Percentiles rank a stretch among this genome's conserved stretches.
These are phyloP conservation scores for Aspergillus nidulans DNA, from an alignment of 495 filamentous ascomycete species.

Conservation along the genomic window DNA sequence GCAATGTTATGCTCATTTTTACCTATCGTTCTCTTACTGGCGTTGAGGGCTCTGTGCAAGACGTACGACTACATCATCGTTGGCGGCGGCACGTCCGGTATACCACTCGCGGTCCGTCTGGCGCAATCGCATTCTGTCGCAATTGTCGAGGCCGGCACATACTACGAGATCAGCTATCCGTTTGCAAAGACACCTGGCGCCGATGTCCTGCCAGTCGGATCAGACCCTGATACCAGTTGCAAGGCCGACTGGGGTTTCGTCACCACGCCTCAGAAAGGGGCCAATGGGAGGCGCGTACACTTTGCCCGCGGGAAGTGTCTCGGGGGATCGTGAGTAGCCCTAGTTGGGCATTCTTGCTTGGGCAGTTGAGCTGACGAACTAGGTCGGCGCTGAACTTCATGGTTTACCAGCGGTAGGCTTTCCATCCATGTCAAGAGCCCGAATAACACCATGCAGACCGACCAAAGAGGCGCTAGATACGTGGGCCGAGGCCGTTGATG, in stretches of 20 bases:
- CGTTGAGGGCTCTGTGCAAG: neutral
- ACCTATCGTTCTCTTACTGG: neutral
- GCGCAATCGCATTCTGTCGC: slow-evolving; percentile 36
- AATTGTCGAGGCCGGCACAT: slow-evolving; percentile 56
- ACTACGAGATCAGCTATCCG: slow-evolving; percentile 46
- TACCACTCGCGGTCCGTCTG: slow-evolving; percentile 43
- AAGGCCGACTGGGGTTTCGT: slow-evolving; percentile 49
- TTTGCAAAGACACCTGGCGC: slow-evolving; percentile 44
- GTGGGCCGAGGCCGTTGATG: slow-evolving; percentile 56
- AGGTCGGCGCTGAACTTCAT: slow-evolving; percentile 35
- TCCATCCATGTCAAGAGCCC: neutral
- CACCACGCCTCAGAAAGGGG: slow-evolving; percentile 26
- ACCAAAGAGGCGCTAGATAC: slow-evolving; percentile 36
- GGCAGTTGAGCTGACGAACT: neutral
- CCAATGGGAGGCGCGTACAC: slow-evolving; percentile 34
- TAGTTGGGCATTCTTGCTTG: too few relatives aligned
- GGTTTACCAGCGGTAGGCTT: slow-evolving; percentile 33
- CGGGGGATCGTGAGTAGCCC: slow-evolving; percentile 32
- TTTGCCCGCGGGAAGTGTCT: slow-evolving; percentile 36
- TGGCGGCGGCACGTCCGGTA: slow-evolving; percentile 50
- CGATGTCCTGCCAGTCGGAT: slow-evolving; percentile 28
- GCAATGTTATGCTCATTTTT: neutral
- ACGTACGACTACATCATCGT: slow-evolving; percentile 50
- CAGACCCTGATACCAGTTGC: slow-evolving; percentile 24
- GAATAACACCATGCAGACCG: slow-evolving; percentile 21